Evolutionary conservation across 495 filamentous ascomycete species (phyloP), one percentile per base, ranked within the genome.

Genomic region (Aspergillus asperescens): DNA sequence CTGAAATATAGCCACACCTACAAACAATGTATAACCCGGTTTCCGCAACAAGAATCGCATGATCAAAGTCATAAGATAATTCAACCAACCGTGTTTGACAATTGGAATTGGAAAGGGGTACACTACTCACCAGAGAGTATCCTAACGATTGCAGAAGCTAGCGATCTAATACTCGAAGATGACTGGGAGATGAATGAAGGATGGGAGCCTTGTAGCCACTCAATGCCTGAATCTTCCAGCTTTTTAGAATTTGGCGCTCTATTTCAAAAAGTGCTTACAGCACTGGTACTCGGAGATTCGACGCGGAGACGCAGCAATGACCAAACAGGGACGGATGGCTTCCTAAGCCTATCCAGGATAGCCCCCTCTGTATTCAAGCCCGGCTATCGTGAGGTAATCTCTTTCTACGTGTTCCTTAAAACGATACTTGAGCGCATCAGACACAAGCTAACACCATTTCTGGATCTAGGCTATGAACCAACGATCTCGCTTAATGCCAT

Each of bases 391-490:
- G 60, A 73, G 38, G 74, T 76, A 48, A 57, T 52, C 16, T 27
- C 19, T 12, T 16, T 22, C 48, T 45, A 39, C 46, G 25, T 4
- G 2, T n/a, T n/a, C n/a, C n/a, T n/a, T n/a, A n/a, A n/a, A n/a
- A n/a, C n/a, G n/a, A n/a, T n/a, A n/a, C n/a, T n/a, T n/a, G 29
- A 22, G 19, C 39, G 4, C 29, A 6, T 3, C 8, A 12, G 7
- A 2, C 16, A 19, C 4, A 12, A 12, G 27, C 23, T 40, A 12
- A 47, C 10, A 16, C 28, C 12, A n/a, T 29, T 22, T 25, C 7
- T 41, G 5, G 18, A 38, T 4, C 20, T 39, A 76, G 75, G 68
- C 68, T 16, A 66, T 76, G 53, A 66, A 65, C 18, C 69, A 72
- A 48, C 57, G 75, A 39, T 64, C 63, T 5, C 50, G 52, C 2